These are phyloP conservation scores for Ceratocystis papillata DNA, from an alignment of 2,329 filamentous ascomycete genomes.

Conservation along the genomic window DNA sequence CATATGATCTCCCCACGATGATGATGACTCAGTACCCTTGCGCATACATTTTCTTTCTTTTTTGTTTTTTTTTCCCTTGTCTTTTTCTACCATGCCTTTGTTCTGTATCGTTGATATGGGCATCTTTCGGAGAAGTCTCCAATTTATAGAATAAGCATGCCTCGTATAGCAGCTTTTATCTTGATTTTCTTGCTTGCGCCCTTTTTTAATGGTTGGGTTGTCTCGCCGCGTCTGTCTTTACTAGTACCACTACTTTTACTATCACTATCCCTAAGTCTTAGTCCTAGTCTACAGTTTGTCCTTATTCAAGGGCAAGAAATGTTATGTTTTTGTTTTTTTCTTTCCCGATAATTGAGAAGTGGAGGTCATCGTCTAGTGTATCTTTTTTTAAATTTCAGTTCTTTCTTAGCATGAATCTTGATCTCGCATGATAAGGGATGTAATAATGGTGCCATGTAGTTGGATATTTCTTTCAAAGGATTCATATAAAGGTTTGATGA, in stretches of 20 bases:
- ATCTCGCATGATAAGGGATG: neutral
- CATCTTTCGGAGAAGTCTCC: slow-evolving; percentile 5
- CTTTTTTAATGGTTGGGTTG: neutral
- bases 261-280: slow-evolving; percentile 1
- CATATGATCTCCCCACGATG: slow-evolving; percentile 20
- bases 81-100: neutral
- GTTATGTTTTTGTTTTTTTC: slow-evolving; percentile 7
- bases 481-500: neutral
- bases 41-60: slow-evolving; percentile 1
- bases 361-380: neutral
- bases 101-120: neutral
- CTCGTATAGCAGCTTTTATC: slow-evolving; percentile 7
- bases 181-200: slow-evolving; percentile 11
- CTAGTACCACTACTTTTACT: neutral
- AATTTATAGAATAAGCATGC: slow-evolving; percentile 12
- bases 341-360: neutral
- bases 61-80: neutral
- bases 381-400: neutral
- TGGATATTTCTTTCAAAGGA: neutral
- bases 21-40: slow-evolving; percentile 15
- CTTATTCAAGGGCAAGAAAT: slow-evolving; percentile 6
- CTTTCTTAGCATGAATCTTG: neutral
- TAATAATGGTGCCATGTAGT: neutral
- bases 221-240: neutral
- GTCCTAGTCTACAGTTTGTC: slow-evolving; percentile 10